A percentile compares a stretch with the other conserved stretches of the same genome.
phyloP scores from a whole-genome alignment of 306 rosid species.

The Prunus padus region DNA sequence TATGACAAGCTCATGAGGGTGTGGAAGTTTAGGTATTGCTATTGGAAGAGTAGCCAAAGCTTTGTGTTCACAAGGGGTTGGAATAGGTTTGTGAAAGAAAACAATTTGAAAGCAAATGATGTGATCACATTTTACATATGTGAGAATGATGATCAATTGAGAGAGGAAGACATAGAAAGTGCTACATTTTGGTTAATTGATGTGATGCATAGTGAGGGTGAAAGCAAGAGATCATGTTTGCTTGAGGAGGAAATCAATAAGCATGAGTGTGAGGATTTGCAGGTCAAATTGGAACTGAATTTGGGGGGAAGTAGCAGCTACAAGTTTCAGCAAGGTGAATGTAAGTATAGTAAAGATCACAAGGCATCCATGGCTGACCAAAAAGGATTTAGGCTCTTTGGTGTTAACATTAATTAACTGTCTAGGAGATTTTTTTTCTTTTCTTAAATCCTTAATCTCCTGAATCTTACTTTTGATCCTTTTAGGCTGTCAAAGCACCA shows the following conservation, averaged over 20 bases:
- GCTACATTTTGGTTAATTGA: constrained; percentile 40
- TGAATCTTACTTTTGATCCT: not conserved
- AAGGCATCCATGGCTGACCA: constrained; percentile 13
- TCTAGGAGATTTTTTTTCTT: not conserved
- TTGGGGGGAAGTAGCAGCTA: constrained; percentile 13
- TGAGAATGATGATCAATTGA: constrained; percentile 18
- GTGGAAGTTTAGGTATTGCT: constrained; percentile 53
- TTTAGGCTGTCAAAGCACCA: not conserved
- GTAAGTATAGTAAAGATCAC: constrained; percentile 14
- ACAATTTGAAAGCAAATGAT: constrained; percentile 41
- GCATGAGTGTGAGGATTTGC: not conserved
- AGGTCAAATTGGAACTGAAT: constrained; percentile 10
- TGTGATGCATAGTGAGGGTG: constrained; percentile 23
- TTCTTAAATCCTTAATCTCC: not conserved
- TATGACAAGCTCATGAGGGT: constrained; percentile 39
- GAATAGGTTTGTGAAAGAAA: constrained; percentile 55
- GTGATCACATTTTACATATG: constrained; percentile 44
- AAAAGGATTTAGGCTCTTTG: constrained; percentile 46
- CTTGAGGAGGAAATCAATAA: constrained; percentile 1
- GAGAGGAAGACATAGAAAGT: constrained; percentile 24
- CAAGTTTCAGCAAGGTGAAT: constrained; percentile 5
- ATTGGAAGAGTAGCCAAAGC: constrained; percentile 55
- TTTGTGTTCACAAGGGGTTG: constrained; percentile 59
- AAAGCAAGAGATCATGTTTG: constrained; percentile 9
- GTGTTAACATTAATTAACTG: constrained; percentile 32